phyloP scores from a whole-genome alignment of 2,329 filamentous ascomycete species.

The Phyllosticta citrichinensis region DNA sequence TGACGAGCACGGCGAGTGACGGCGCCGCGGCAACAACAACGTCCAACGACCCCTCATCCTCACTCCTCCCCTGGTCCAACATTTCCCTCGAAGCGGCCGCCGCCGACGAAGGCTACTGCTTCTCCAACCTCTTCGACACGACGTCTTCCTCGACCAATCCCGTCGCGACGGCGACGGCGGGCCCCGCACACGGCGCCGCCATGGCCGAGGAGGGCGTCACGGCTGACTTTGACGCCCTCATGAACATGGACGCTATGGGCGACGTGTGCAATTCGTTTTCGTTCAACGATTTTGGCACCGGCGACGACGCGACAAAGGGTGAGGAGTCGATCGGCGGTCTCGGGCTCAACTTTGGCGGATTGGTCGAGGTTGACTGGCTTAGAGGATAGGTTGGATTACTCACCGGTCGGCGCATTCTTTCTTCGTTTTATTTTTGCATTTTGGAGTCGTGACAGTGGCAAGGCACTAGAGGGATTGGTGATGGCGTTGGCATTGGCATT shows the following conservation, averaged over 20 bases:
- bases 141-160: background rate
- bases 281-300: conserved; percentile 9
- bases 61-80: background rate
- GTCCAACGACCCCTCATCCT: conserved; percentile 13
- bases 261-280: conserved; percentile 21
- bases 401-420: background rate
- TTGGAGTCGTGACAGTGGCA: background rate
- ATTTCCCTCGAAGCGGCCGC: background rate
- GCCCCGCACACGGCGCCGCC: background rate
- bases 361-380: background rate
- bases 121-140: conserved; percentile 1
- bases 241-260: conserved; percentile 32
- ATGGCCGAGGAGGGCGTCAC: conserved; percentile 30
- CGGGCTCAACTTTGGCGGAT: background rate
- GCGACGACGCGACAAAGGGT: background rate
- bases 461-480: background rate
- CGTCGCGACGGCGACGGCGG: background rate
- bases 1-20: background rate
- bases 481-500: background rate
- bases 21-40: conserved; percentile 1
- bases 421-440: background rate
- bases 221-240: conserved; percentile 29
- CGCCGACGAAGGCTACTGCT: background rate
- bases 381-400: background rate
- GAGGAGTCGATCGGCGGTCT: background rate